These are phyloP conservation scores for Eucalyptus guilfoylei DNA, from an alignment of 345 rosid species.

Conservation along the genomic window DNA sequence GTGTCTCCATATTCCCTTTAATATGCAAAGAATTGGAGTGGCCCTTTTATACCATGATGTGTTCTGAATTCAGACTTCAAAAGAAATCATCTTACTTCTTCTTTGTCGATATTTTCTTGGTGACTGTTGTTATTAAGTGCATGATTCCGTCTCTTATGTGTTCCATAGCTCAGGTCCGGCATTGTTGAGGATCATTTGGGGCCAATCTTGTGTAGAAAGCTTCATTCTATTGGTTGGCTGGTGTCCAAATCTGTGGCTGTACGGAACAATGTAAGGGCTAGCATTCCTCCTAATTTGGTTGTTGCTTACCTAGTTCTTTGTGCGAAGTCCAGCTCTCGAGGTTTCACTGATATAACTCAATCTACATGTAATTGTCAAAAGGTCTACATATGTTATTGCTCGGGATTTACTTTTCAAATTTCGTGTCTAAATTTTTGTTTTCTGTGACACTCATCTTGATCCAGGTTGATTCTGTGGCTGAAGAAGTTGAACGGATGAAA, in stretches of 20 bases:
- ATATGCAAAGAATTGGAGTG: background rate
- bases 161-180: constrained; percentile 99
- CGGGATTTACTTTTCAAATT: background rate
- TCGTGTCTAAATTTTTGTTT: background rate
- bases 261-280: constrained; percentile 68
- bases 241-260: constrained; percentile 49
- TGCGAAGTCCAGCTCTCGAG: background rate
- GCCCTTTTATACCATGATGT: background rate
- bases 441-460: constrained; percentile 4
- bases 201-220: constrained; percentile 55
- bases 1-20: background rate
- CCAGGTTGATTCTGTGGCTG: constrained; percentile 95
- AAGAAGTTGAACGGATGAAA: constrained; percentile 77
- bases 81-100: background rate
- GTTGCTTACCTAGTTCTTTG: background rate
- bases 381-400: background rate
- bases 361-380: too few relatives aligned
- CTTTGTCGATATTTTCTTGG: background rate
- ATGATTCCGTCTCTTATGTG: constrained; percentile 22
- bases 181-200: constrained; percentile 88
- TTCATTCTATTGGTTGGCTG: constrained; percentile 74
- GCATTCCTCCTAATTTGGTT: background rate
- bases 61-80: background rate
- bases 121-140: background rate
- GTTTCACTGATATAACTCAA: background rate